Conservation (phyloP, 177 flowering plant species). For the Vitis hybrid region DNA sequence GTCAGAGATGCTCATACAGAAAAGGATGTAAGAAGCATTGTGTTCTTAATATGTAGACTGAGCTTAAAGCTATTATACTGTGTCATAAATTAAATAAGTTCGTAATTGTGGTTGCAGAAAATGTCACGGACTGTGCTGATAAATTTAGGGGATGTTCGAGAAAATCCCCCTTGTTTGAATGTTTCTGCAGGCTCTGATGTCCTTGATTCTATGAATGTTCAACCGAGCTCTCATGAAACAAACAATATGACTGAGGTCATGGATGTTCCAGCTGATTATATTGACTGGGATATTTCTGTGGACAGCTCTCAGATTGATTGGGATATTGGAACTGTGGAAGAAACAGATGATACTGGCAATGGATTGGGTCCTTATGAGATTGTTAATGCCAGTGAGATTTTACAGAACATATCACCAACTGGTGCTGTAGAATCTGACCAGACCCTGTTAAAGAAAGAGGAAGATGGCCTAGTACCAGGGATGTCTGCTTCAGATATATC, state of each 20-base stretch:
- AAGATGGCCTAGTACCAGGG: constrained; percentile 26
- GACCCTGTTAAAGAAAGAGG: constrained; percentile 23
- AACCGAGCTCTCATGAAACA: constrained; percentile 28
- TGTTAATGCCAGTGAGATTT: constrained; percentile 61
- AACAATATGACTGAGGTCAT: constrained; percentile 22
- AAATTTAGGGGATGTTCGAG: constrained; percentile 58
- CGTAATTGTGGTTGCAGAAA: constrained; percentile 52
- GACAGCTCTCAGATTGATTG: constrained; percentile 88
- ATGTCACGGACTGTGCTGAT: constrained; percentile 40
- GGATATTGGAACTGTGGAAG: constrained; percentile 80
- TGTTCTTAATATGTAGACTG: not conserved
- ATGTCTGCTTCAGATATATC: constrained; percentile 58
- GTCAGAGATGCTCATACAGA: constrained; percentile 85
- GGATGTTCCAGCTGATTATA: constrained; percentile 39
- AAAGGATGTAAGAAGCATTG: constrained; percentile 57
- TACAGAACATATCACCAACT: constrained; percentile 34
- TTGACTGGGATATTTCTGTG: constrained; percentile 91
- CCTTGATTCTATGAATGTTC: constrained; percentile 36
- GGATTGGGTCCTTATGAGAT: constrained; percentile 89
- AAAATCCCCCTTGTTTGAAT: constrained; percentile 72
- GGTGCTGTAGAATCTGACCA: constrained; percentile 34
- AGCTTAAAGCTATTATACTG: not conserved
- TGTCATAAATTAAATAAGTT: constrained; percentile 7
- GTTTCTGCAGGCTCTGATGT: constrained; percentile 57
- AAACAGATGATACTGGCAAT: constrained; percentile 65